phyloP scores from a whole-genome alignment of 305 asterid genomes.

The Fraxinus xanthoxyloides region DNA sequence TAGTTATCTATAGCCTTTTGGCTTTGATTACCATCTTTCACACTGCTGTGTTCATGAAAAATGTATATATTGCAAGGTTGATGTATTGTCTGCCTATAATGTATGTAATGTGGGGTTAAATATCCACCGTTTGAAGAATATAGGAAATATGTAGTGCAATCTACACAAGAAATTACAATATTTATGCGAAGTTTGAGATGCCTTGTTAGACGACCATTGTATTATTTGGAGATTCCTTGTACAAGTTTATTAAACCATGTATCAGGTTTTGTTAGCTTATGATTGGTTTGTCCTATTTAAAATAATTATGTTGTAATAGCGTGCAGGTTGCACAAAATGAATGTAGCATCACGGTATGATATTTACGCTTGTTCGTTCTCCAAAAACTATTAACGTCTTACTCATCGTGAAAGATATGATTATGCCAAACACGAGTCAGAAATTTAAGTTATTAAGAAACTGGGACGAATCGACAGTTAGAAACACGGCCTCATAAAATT shows the following conservation, averaged over 20 bases:
- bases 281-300: background rate
- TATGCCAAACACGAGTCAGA: background rate
- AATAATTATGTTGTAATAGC: background rate
- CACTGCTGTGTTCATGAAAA: background rate
- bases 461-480: background rate
- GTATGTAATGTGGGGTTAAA: background rate
- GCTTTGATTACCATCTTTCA: background rate
- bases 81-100: background rate
- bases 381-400: background rate
- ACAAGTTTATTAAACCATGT: background rate
- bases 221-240: background rate
- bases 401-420: background rate
- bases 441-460: background rate
- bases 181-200: background rate
- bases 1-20: constrained; percentile 25
- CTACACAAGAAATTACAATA: background rate
- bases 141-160: background rate
- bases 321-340: background rate
- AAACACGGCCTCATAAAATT: background rate
- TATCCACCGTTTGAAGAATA: background rate
- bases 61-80: background rate
- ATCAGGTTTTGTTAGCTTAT: background rate
- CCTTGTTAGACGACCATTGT: background rate
- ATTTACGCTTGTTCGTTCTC: background rate
- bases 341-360: background rate